phyloP scores from a whole-genome alignment of 1,284 basidiomycete genomes.

The Leccinum fuscescens region DNA sequence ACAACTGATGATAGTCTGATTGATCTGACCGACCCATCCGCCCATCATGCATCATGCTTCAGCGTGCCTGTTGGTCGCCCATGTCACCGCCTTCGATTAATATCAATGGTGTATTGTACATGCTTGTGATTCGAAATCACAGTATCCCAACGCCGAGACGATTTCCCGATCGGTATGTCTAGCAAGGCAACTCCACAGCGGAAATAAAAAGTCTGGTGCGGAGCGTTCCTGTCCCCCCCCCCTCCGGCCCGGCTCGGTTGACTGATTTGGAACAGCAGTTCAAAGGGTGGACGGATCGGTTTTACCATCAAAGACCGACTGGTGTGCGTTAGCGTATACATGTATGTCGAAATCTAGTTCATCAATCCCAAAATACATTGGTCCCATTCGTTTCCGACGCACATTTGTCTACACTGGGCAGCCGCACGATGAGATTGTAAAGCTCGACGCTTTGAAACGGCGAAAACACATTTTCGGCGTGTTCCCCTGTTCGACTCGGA shows the following conservation, averaged over 20 bases:
- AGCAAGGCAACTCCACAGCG: background rate
- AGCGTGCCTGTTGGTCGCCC: background rate
- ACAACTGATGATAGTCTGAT: background rate
- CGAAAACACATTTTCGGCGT: slow-evolving; percentile 56
- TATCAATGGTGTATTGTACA: background rate
- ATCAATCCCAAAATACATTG: slow-evolving; percentile 67
- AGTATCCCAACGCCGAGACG: background rate
- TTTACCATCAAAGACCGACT: background rate
- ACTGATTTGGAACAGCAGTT: background rate
- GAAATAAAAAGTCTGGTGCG: background rate
- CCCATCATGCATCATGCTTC: background rate
- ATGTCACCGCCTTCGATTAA: background rate
- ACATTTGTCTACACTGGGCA: slow-evolving; percentile 60
- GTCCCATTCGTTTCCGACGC: slow-evolving; percentile 74
- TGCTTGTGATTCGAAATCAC: background rate
- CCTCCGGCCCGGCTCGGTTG: background rate
- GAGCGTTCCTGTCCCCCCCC: background rate
- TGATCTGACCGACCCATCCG: background rate
- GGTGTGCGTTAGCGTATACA: background rate
- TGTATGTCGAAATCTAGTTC: slow-evolving; percentile 3
- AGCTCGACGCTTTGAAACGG: slow-evolving; percentile 81
- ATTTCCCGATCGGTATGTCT: background rate
- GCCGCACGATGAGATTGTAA: slow-evolving; percentile 74
- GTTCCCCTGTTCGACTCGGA: slow-evolving; percentile 39
- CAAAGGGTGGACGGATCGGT: background rate